phyloP scores from a whole-genome alignment of 768 basidiomycete genomes.

The Calocera viscosa region DNA sequence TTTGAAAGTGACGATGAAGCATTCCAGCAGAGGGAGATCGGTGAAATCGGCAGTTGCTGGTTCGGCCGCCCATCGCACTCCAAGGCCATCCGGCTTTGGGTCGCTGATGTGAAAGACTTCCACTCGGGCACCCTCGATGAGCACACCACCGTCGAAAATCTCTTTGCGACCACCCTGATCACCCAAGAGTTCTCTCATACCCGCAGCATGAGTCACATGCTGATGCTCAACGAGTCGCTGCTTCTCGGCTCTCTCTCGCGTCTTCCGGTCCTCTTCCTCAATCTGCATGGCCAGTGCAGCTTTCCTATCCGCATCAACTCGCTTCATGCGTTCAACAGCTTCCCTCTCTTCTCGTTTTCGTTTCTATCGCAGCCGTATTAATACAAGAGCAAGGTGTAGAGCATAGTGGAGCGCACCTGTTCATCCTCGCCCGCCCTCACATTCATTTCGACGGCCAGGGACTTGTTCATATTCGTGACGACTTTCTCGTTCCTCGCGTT shows the following conservation, averaged over 20 bases:
- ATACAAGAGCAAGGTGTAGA: background rate
- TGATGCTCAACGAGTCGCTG: background rate
- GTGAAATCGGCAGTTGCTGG: background rate
- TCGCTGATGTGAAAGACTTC: background rate
- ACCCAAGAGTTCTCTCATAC: background rate
- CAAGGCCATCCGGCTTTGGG: background rate
- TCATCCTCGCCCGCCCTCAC: background rate
- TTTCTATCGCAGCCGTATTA: background rate
- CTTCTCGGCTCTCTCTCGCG: background rate
- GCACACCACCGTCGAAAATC: background rate
- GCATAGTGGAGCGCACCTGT: background rate
- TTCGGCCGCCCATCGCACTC: background rate
- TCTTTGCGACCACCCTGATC: background rate
- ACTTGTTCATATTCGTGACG: background rate
- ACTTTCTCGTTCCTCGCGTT: background rate
- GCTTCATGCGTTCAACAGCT: background rate
- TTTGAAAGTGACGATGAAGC: conserved; percentile 7
- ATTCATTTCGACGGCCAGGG: background rate
- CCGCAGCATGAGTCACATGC: background rate
- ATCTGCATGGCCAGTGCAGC: background rate
- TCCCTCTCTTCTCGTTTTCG: background rate
- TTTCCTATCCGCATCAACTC: background rate
- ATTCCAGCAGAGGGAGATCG: background rate
- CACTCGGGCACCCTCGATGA: background rate
- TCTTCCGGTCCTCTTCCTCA: conserved; percentile 5